Evolutionary conservation across 2,329 filamentous ascomycete species (phyloP).

Genomic region (Diplodia mutila): DNA sequence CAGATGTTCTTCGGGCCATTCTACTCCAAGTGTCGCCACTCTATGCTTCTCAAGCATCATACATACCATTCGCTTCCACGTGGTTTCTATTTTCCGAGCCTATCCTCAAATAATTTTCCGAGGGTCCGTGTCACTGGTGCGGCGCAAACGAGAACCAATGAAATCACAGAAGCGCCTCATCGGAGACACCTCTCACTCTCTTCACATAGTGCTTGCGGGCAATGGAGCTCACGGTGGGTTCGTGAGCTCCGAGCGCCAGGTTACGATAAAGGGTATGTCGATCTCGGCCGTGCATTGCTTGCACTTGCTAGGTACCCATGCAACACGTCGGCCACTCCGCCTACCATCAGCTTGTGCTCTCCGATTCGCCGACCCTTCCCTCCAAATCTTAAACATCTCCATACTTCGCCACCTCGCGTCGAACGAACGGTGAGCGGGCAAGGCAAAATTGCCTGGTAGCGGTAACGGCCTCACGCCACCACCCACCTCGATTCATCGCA

Average conservation of each 20-base stretch:
- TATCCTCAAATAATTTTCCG: background rate
- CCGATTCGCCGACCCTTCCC: background rate
- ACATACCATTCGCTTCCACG: background rate
- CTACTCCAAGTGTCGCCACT: background rate
- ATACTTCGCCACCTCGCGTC: background rate
- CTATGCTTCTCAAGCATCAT: background rate
- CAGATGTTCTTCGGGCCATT: background rate
- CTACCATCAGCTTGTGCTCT: background rate
- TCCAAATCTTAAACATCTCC: background rate
- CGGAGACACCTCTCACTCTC: background rate
- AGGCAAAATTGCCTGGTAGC: background rate
- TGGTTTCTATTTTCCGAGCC: background rate
- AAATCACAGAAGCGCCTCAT: background rate
- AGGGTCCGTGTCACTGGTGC: background rate
- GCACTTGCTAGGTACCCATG: constrained; percentile 4
- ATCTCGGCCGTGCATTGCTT: constrained; percentile 17
- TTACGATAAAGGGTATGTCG: background rate
- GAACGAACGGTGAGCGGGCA: background rate
- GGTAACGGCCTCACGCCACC: background rate
- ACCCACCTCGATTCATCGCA: background rate
- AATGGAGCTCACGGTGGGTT: background rate
- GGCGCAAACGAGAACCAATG: background rate
- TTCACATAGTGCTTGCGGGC: background rate
- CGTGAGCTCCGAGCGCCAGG: constrained; percentile 9
- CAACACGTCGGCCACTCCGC: constrained; percentile 13